Evolutionary conservation across 331 rosid species (phyloP).

Genomic region (Acacia pycnantha): DNA sequence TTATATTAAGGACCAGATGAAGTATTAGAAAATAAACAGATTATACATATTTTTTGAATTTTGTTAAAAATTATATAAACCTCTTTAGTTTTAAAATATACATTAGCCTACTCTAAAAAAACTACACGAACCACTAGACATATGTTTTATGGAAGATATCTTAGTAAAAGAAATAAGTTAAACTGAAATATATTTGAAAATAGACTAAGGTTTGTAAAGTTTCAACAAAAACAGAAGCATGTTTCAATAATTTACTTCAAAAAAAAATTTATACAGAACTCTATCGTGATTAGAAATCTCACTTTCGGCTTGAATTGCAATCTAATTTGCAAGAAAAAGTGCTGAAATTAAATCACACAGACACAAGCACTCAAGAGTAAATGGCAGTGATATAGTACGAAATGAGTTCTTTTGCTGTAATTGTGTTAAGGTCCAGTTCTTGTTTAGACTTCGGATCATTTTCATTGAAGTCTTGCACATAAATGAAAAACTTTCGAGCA

Average conservation of each 20-base stretch:
- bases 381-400: slow-evolving; percentile 31
- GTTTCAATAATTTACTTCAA: not conserved
- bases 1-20: too few species aligned
- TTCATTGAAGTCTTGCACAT: slow-evolving; percentile 55
- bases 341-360: not conserved
- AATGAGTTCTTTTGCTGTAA: slow-evolving; percentile 54
- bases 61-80: not conserved
- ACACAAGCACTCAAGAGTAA: not conserved
- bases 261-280: not conserved
- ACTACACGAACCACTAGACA: not conserved
- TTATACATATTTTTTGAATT: not conserved
- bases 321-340: not conserved
- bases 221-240: not conserved
- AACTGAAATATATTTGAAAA: not conserved
- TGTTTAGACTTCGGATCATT: slow-evolving; percentile 54
- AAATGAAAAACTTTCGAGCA: slow-evolving; percentile 55
- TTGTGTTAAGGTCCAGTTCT: slow-evolving; percentile 53
- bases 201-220: not conserved
- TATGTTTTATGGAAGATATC: not conserved
- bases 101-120: not conserved
- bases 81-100: not conserved
- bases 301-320: not conserved
- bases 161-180: not conserved
- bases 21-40: not conserved
- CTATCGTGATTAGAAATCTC: not conserved